phyloP scores from a whole-genome alignment of 352 stramenopile genomes.

The Globisporangium spinosum region DNA sequence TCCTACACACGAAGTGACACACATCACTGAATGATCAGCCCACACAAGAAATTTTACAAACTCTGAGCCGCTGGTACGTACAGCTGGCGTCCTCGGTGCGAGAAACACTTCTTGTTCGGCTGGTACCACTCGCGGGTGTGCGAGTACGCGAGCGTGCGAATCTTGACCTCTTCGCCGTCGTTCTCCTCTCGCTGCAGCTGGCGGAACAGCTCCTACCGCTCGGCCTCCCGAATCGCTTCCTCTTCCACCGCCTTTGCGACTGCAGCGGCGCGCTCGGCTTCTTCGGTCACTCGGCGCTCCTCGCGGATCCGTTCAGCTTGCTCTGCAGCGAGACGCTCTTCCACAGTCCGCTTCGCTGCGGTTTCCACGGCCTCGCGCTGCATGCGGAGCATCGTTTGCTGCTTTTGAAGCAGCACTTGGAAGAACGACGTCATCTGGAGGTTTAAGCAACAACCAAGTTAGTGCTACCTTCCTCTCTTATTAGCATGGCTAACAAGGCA shows the following conservation, averaged over 20 bases:
- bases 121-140: constrained; percentile 60
- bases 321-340: constrained; percentile 3
- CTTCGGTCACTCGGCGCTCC: constrained; percentile 10
- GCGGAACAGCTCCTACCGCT: constrained; percentile 23
- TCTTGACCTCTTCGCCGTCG: constrained; percentile 56
- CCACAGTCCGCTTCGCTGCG: constrained; percentile 14
- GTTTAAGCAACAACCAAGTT: constrained; percentile 1
- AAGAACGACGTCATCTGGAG: constrained; percentile 36
- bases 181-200: constrained; percentile 45
- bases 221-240: constrained; percentile 24
- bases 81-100: constrained; percentile 50
- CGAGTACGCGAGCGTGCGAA: constrained; percentile 52
- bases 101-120: constrained; percentile 61
- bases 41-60: background rate
- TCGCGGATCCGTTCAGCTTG: constrained; percentile 11
- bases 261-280: constrained; percentile 11
- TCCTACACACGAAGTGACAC: constrained; percentile 24
- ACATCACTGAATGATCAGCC: background rate
- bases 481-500: too few species aligned
- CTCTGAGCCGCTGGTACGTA: constrained; percentile 20
- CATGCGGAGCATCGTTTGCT: constrained; percentile 21
- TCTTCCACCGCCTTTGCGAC: constrained; percentile 18
- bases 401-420: constrained; percentile 29
- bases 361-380: constrained; percentile 26
- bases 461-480: too few species aligned